Percentiles rank a stretch among this genome's conserved stretches.
Conservation (phyloP, 805 yeast species). For the Cyberlindnera mississippiensis region DNA sequence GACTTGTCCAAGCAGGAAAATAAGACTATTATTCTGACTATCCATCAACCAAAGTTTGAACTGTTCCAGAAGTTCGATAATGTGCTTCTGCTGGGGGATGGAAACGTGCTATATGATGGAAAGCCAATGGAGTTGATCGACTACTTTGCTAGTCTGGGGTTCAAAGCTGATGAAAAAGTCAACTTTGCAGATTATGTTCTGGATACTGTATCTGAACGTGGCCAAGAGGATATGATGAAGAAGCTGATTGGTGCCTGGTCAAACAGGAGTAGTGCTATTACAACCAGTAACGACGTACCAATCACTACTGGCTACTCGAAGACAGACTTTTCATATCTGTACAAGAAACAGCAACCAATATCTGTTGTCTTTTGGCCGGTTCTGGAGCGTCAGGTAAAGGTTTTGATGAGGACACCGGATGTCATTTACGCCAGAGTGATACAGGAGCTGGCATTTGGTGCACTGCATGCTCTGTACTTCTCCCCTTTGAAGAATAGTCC, state of each 20-base stretch:
- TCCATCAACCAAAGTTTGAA: slow-evolving; percentile 79
- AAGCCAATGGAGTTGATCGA: slow-evolving; percentile 38
- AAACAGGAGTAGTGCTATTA: slow-evolving; percentile 10
- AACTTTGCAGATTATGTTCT: slow-evolving; percentile 74
- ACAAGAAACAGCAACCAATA: slow-evolving; percentile 11
- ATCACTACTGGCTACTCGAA: slow-evolving; percentile 32
- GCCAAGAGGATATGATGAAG: slow-evolving; percentile 9
- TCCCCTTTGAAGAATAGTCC: slow-evolving; percentile 47
- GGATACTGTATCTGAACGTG: slow-evolving; percentile 57
- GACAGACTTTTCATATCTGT: slow-evolving; percentile 4
- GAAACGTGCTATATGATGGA: slow-evolving; percentile 56
- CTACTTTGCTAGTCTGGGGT: slow-evolving; percentile 37
- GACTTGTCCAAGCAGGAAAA: slow-evolving; percentile 50
- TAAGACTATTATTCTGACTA: slow-evolving; percentile 68
- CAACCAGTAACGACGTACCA: slow-evolving; percentile 12
- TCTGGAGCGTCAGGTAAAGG: slow-evolving; percentile 31
- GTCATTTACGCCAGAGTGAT: slow-evolving; percentile 59
- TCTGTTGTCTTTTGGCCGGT: slow-evolving; percentile 33
- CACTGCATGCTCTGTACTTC: slow-evolving; percentile 64
- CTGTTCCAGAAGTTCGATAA: slow-evolving; percentile 62
- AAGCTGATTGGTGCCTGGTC: slow-evolving; percentile 13
- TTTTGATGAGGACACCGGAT: slow-evolving; percentile 49
- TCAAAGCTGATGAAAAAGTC: slow-evolving; percentile 43
- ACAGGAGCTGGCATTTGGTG: slow-evolving; percentile 61
- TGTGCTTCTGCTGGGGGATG: slow-evolving; percentile 52